These are phyloP conservation scores for Fusarium redolens DNA, from an alignment of 2,329 filamentous ascomycete species.

Conservation along the genomic window DNA sequence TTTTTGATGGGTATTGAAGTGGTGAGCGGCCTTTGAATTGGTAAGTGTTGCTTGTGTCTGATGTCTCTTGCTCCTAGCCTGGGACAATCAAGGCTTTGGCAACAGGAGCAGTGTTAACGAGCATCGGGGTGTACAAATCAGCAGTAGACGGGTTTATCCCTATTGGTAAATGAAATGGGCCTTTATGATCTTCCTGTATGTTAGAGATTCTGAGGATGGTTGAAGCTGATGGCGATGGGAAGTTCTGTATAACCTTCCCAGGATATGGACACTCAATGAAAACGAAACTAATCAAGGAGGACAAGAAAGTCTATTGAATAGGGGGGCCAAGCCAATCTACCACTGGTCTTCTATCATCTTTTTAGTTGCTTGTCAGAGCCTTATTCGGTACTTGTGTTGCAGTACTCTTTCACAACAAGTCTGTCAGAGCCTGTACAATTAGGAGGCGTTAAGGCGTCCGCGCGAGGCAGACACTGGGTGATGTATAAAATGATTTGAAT, in stretches of 20 bases:
- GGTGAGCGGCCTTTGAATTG: not conserved
- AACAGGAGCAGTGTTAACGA: conserved; percentile 16
- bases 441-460: conserved; percentile 12
- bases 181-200: not conserved
- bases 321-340: not conserved
- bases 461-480: conserved; percentile 18
- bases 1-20: not conserved
- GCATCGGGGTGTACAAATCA: conserved; percentile 26
- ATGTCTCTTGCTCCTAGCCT: conserved; percentile 24
- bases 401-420: not conserved
- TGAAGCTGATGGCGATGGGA: conserved; percentile 7
- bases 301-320: conserved; percentile 5
- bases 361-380: conserved; percentile 15
- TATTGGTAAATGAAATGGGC: not conserved
- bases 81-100: conserved; percentile 36
- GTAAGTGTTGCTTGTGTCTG: not conserved
- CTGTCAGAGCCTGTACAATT: conserved; percentile 25
- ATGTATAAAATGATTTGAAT: not conserved
- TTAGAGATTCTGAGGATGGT: not conserved
- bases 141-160: not conserved
- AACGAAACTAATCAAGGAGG: not conserved
- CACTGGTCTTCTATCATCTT: conserved; percentile 1
- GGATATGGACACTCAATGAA: not conserved
- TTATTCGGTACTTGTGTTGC: conserved; percentile 21
- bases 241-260: conserved; percentile 36